Evolutionary conservation across 2,329 filamentous ascomycete genomes (phyloP).

Genomic region (Paecilomyces variotii): DNA sequence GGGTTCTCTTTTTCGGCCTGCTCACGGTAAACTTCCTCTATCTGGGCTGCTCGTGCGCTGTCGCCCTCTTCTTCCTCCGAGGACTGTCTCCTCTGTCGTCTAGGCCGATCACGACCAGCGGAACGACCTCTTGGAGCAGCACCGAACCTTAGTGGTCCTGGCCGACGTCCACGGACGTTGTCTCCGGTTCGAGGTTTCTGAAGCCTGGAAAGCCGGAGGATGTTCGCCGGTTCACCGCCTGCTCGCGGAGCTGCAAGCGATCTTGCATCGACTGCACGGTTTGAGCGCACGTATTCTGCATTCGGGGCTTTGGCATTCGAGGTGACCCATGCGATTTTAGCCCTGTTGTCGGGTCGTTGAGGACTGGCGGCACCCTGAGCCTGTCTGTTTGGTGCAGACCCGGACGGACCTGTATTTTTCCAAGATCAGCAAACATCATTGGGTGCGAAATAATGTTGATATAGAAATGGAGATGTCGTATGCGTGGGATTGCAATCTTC

Average conservation of each 20-base stretch:
- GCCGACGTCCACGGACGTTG: constrained; percentile 13
- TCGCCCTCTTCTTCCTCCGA: constrained; percentile 17
- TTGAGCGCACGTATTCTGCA: constrained; percentile 14
- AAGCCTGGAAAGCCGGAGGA: constrained; percentile 23
- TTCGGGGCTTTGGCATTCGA: constrained; percentile 11
- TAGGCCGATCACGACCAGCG: constrained; percentile 5
- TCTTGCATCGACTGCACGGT: constrained; percentile 27
- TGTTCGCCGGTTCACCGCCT: constrained; percentile 18
- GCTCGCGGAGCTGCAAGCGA: constrained; percentile 25
- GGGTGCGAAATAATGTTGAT: neutral
- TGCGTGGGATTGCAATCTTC: neutral
- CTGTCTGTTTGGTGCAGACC: neutral
- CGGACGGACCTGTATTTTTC: neutral
- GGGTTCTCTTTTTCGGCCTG: constrained; percentile 21
- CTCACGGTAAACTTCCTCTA: constrained; percentile 23
- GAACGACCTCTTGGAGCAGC: constrained; percentile 1
- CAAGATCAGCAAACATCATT: neutral
- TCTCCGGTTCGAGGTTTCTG: constrained; percentile 14
- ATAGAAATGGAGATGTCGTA: neutral
- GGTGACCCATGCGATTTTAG: constrained; percentile 2
- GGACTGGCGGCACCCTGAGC: neutral
- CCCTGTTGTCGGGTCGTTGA: neutral
- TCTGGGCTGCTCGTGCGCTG: constrained; percentile 12
- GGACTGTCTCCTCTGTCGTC: constrained; percentile 5
- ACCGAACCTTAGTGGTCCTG: constrained; percentile 4